Conservation (phyloP, 257 asterid genomes). For the Gentiana dahurica region DNA sequence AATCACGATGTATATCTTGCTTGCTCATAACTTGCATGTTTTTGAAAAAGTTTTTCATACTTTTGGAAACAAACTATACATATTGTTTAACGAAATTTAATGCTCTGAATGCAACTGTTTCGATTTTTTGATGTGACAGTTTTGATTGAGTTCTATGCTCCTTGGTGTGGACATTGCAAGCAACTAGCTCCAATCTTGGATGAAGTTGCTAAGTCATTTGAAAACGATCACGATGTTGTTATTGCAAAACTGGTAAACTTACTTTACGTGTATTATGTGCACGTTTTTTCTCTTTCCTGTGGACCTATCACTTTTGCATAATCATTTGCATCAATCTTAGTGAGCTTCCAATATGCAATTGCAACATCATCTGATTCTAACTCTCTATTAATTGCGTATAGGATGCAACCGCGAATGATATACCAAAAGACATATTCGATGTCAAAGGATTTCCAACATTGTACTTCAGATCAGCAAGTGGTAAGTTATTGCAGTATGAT, state of each 20-base stretch:
- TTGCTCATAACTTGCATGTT: too few species aligned
- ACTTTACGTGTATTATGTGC: too few species aligned
- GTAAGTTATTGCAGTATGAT: slow-evolving; percentile 31
- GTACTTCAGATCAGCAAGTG: slow-evolving; percentile 62
- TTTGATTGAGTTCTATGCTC: slow-evolving; percentile 74
- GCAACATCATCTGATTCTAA: background rate
- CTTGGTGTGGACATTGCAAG: slow-evolving; percentile 95
- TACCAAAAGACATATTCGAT: slow-evolving; percentile 42
- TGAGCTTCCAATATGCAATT: too few species aligned
- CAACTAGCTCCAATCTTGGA: slow-evolving; percentile 80
- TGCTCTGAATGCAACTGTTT: background rate
- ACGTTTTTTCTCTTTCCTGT: too few species aligned
- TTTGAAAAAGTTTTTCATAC: too few species aligned
- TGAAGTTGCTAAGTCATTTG: slow-evolving; percentile 66
- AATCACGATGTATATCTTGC: too few species aligned
- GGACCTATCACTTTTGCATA: too few species aligned
- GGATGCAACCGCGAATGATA: slow-evolving; percentile 73
- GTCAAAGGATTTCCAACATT: slow-evolving; percentile 64
- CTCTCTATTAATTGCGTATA: slow-evolving; percentile 1
- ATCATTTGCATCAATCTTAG: too few species aligned
- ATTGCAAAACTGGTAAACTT: slow-evolving; percentile 70
- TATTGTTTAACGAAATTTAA: background rate
- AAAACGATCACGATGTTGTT: slow-evolving; percentile 49
- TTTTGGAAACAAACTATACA: background rate
- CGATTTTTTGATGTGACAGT: slow-evolving; percentile 26